Conservation (phyloP, 2,329 filamentous ascomycete species). For the Colletotrichum somersetense region DNA sequence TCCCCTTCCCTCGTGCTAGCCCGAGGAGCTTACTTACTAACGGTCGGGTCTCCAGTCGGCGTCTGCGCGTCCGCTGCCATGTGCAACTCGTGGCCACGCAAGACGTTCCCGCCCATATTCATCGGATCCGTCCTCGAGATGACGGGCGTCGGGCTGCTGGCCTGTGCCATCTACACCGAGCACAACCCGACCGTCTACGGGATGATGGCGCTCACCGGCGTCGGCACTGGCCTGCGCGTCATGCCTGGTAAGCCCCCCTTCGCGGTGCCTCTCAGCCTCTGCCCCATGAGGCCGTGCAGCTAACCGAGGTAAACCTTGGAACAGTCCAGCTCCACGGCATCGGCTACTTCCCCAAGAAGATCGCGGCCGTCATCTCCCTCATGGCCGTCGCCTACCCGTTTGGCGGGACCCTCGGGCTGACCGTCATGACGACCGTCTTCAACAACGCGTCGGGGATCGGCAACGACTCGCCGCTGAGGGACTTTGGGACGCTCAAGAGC, state of each 20-base stretch:
- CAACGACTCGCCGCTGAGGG: conserved; percentile 46
- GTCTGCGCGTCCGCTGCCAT: conserved; percentile 69
- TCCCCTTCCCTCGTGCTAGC: neutral
- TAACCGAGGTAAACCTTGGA: neutral
- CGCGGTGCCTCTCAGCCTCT: too few species aligned
- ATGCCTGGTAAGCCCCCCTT: conserved; percentile 61
- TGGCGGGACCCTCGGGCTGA: conserved; percentile 74
- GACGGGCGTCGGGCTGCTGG: conserved; percentile 68
- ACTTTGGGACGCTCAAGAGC: conserved; percentile 52
- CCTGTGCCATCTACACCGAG: conserved; percentile 66
- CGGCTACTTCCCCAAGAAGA: conserved; percentile 69
- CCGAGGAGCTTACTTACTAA: neutral
- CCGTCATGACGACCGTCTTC: conserved; percentile 77
- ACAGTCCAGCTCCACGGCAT: conserved; percentile 70
- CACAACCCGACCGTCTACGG: conserved; percentile 67
- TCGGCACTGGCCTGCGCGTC: conserved; percentile 73
- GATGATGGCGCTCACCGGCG: conserved; percentile 75
- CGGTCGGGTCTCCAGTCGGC: conserved; percentile 54
- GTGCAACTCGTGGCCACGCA: conserved; percentile 71
- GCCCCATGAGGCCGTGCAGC: neutral
- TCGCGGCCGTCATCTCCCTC: conserved; percentile 70
- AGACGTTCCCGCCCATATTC: conserved; percentile 71
- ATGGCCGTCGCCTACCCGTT: conserved; percentile 71
- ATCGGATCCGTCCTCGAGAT: conserved; percentile 68
- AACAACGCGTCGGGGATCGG: conserved; percentile 64